A percentile compares a stretch with the other conserved stretches of the same genome.
Evolutionary conservation across 495 filamentous ascomycete genomes (phyloP).

Genomic region (Penicillium taxi): DNA sequence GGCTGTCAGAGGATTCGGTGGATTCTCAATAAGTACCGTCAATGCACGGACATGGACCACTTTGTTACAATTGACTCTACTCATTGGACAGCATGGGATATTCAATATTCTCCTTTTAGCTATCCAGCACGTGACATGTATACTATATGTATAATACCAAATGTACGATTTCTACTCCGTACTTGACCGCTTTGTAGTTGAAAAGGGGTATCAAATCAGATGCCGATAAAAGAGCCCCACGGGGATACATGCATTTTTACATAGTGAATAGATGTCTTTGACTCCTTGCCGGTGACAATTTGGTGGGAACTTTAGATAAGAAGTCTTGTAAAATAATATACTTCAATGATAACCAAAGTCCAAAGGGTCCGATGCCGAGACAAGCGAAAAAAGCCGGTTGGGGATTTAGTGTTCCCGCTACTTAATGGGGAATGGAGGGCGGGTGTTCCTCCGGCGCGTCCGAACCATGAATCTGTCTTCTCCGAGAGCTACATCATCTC

Average conservation of each 20-base stretch:
- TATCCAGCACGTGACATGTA: background rate
- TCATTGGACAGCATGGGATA: background rate
- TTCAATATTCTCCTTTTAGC: background rate
- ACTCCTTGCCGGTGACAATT: no score
- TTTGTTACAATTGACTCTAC: no score
- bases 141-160: conserved; percentile 9
- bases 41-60: conserved; percentile 1
- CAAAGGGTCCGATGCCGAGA: conserved; percentile 8
- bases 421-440: no score
- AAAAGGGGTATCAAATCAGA: conserved; percentile 9
- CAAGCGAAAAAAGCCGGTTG: conserved; percentile 12
- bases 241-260: conserved; percentile 5
- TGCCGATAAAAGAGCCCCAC: conserved; percentile 19
- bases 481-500: conserved; percentile 11
- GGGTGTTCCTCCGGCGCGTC: conserved; percentile 19
- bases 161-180: background rate
- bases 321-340: no score
- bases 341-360: background rate
- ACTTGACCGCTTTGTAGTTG: background rate
- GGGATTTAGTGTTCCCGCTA: conserved; percentile 15
- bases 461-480: conserved; percentile 20
- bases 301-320: conserved; percentile 10
- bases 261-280: no score
- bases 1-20: no score
- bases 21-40: no score